Evolutionary conservation across 495 filamentous ascomycete genomes (phyloP).

Genomic region (Xylaria bambusicola): DNA sequence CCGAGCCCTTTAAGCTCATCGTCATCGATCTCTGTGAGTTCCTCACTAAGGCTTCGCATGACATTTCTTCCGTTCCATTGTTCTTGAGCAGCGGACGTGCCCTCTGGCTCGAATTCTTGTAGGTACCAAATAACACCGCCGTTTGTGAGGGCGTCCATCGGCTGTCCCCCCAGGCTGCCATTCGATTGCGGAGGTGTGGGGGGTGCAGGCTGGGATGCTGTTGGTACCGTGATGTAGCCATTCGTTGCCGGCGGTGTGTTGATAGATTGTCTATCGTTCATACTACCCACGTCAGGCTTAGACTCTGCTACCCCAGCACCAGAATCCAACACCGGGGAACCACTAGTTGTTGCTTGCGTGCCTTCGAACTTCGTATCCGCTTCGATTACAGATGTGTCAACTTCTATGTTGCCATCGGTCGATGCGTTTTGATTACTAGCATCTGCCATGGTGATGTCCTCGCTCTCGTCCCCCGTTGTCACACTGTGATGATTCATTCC

Average conservation of each 20-base stretch:
- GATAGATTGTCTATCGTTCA: constrained; percentile 37
- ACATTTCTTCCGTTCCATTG: constrained; percentile 76
- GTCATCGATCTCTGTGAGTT: constrained; percentile 85
- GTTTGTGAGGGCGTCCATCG: constrained; percentile 59
- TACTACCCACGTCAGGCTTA: constrained; percentile 23
- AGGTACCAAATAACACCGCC: constrained; percentile 91
- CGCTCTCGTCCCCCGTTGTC: constrained; percentile 23
- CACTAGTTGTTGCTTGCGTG: constrained; percentile 26
- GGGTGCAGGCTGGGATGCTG: constrained; percentile 35
- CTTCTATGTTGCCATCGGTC: constrained; percentile 41
- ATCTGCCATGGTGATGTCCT: constrained; percentile 26
- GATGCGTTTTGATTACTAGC: constrained; percentile 25
- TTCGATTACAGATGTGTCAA: constrained; percentile 40
- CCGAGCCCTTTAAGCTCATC: constrained; percentile 71
- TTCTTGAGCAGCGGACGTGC: constrained; percentile 69
- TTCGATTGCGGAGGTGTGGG: constrained; percentile 53
- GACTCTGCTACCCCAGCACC: constrained; percentile 16
- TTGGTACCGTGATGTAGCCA: constrained; percentile 35
- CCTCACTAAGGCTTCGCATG: constrained; percentile 77
- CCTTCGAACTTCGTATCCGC: constrained; percentile 37
- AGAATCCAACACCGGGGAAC: constrained; percentile 20
- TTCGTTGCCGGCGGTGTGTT: constrained; percentile 43
- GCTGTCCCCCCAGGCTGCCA: constrained; percentile 42
- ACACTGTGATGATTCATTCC: constrained; percentile 35
- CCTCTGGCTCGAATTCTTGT: constrained; percentile 73